These are phyloP conservation scores for Blastobotrys muscicola DNA, from an alignment of 805 yeast species.

Conservation along the genomic window DNA sequence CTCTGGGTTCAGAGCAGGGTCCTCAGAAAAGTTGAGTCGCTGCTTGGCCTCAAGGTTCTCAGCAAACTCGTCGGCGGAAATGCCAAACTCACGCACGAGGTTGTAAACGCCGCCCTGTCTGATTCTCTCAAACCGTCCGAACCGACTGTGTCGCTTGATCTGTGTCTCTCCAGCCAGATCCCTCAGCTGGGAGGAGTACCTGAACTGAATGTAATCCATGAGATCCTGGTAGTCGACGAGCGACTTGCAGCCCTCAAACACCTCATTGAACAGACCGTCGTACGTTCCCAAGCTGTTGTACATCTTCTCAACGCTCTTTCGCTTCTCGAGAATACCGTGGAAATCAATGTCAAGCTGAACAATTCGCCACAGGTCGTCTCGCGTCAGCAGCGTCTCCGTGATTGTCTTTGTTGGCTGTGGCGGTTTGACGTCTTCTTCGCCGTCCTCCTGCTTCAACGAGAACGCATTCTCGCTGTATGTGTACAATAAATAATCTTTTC, in stretches of 20 bases:
- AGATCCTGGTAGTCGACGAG: slow-evolving; percentile 82
- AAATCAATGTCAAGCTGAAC: slow-evolving; percentile 79
- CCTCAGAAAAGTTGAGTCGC: slow-evolving; percentile 64
- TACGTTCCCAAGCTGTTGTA: slow-evolving; percentile 35
- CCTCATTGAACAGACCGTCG: slow-evolving; percentile 50
- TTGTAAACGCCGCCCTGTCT: slow-evolving; percentile 53
- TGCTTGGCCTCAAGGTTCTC: slow-evolving; percentile 65
- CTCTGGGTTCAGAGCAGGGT: slow-evolving; percentile 50
- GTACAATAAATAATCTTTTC: slow-evolving; percentile 75
- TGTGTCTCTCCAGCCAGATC: slow-evolving; percentile 31
- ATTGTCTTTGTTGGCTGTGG: slow-evolving; percentile 4
- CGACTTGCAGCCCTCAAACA: slow-evolving; percentile 45
- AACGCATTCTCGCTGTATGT: slow-evolving; percentile 35
- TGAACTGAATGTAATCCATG: slow-evolving; percentile 71
- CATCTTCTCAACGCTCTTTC: slow-evolving; percentile 44
- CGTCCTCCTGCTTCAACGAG: slow-evolving; percentile 2
- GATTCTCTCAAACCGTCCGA: slow-evolving; percentile 35
- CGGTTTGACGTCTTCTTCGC: slow-evolving; percentile 7
- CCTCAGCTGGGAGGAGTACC: slow-evolving; percentile 50
- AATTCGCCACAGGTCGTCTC: slow-evolving; percentile 89
- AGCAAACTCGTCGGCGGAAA: slow-evolving; percentile 70
- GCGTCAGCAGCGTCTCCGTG: slow-evolving; percentile 35
- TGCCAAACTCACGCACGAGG: slow-evolving; percentile 63
- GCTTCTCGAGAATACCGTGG: slow-evolving; percentile 73
- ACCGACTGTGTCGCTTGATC: slow-evolving; percentile 33